phyloP scores from a whole-genome alignment of 1,284 basidiomycete genomes.

The Tylopilus sp. region DNA sequence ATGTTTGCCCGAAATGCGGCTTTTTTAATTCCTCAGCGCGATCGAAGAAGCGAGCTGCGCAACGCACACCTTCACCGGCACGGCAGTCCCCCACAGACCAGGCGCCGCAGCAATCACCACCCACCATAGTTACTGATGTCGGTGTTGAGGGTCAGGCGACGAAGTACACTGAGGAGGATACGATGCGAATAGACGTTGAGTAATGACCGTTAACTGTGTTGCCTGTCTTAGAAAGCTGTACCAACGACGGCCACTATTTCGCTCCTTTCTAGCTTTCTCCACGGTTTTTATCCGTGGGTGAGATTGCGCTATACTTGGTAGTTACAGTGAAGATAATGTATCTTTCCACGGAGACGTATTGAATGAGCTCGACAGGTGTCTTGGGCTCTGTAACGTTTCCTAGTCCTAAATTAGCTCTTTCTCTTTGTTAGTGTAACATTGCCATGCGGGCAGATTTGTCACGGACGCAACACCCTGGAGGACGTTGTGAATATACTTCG shows the following conservation, averaged over 20 bases:
- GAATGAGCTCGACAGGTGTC: not conserved
- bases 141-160: not conserved
- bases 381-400: not conserved
- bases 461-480: constrained; percentile 16
- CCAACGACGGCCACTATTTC: not conserved
- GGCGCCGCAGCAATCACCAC: constrained; percentile 5
- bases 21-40: constrained; percentile 62
- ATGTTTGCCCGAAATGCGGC: constrained; percentile 70
- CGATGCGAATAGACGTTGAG: constrained; percentile 12
- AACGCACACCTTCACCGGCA: constrained; percentile 26
- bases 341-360: not conserved
- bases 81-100: constrained; percentile 11
- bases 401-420: constrained; percentile 2
- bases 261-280: constrained; percentile 1
- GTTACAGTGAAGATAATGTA: constrained; percentile 1
- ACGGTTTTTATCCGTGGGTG: not conserved
- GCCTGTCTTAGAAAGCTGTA: not conserved
- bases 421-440: constrained; percentile 9
- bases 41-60: constrained; percentile 33
- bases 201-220: constrained; percentile 6
- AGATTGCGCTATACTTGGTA: constrained; percentile 1
- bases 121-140: not conserved
- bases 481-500: not conserved
- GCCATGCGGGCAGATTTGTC: constrained; percentile 9
- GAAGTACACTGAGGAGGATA: constrained; percentile 7